phyloP scores from a whole-genome alignment of 257 asterid species.

The Fraxinus anomala region DNA sequence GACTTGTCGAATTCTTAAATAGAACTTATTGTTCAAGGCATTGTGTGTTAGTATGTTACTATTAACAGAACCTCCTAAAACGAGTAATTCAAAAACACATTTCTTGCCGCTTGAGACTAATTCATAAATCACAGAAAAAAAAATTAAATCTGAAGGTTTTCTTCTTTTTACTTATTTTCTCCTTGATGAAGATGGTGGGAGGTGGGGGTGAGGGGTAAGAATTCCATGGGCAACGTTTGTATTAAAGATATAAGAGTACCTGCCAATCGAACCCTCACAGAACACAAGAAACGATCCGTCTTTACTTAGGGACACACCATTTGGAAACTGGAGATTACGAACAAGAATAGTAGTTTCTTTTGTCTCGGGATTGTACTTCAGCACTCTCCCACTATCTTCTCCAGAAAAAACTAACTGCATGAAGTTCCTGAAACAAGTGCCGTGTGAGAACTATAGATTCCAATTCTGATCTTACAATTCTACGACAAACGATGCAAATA shows the following conservation, averaged over 20 bases:
- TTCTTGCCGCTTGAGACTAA: neutral
- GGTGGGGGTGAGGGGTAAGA: neutral
- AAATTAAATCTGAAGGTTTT: neutral
- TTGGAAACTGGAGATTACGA: constrained; percentile 75
- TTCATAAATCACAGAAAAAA: neutral
- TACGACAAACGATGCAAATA: neutral
- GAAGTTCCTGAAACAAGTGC: constrained; percentile 66
- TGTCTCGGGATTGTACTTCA: constrained; percentile 68
- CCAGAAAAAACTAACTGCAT: constrained; percentile 72
- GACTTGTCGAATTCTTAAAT: neutral
- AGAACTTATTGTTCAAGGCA: neutral
- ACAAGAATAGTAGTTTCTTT: constrained; percentile 76
- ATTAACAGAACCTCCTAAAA: neutral
- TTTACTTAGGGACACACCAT: constrained; percentile 86
- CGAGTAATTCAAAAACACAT: neutral
- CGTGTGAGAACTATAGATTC: neutral
- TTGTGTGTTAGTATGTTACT: neutral
- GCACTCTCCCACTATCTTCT: constrained; percentile 83
- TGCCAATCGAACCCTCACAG: constrained; percentile 77
- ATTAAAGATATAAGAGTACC: constrained; percentile 39
- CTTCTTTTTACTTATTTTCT: neutral
- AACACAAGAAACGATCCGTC: constrained; percentile 80
- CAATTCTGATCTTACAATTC: neutral
- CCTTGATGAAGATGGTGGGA: neutral
- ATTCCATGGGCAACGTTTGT: neutral